Evolutionary conservation across 495 filamentous ascomycete genomes (phyloP), one percentile per base, ranked within the genome.

Genomic region (Parathielavia appendiculata): DNA sequence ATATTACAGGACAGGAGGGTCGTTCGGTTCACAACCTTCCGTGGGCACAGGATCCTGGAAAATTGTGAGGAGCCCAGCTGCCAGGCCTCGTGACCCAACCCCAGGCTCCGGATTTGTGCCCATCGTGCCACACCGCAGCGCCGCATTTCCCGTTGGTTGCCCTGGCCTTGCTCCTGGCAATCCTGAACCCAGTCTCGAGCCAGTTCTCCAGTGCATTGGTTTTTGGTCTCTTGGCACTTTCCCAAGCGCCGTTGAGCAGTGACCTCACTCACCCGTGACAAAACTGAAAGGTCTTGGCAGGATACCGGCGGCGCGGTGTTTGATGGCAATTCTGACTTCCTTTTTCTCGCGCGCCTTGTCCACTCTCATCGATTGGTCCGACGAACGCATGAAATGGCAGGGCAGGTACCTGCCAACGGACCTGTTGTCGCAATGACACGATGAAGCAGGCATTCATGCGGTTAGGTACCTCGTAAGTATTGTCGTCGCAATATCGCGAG

Each of bases 51-150:
- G 30, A 49, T 32, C 35, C 35, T 38, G 35, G 26, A 35, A 19
- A 62, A 63, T 67, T 63, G 63, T 56, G 60, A 51, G 61, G 53
- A 47, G 61, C 58, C 56, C 54, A 43, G 47, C 56, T 56, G 53
- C 34, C 30, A 55, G 48, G 52, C 66, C 70, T 66, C 66, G 70
- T 72, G 70, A 72, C 66, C 63, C 55, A 49, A 59, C 60, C 39
- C 20, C 34, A n/a, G 41, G 32, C 23, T 4, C 26, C 26, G 26
- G 26, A 30, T 3, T 30, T 2, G 26, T 30, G 23, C 10, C 2
- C 26, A 51, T 56, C 20, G 61, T 66, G 65, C 67, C 69, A 68
- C 69, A 71, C 63, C 65, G 63, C 62, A 54, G 62, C 67, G 63
- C 62, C 56, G 63, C 67, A 63, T 67, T 48, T 51, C 39, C 35